Percentiles rank a stretch among this genome's conserved stretches.
phyloP scores from a whole-genome alignment of 2,329 filamentous ascomycete species.

The Diaporthe eres region DNA sequence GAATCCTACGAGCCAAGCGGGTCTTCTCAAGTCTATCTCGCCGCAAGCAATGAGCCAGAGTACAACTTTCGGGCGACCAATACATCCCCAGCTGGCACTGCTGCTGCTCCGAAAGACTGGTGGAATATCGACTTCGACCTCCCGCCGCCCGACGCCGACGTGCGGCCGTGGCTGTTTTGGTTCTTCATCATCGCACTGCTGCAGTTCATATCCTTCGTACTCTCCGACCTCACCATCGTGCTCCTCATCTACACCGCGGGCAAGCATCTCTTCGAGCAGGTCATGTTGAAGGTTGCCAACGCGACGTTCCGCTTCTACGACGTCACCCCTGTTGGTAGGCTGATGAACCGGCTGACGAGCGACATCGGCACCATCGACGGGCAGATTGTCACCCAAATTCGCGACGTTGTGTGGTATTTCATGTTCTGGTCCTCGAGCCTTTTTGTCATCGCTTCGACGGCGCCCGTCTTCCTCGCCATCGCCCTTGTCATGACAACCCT shows the following conservation, averaged over 20 bases:
- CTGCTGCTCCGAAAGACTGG: slow-evolving; percentile 44
- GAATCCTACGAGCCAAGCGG: slow-evolving; percentile 74
- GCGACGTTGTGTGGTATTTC: slow-evolving; percentile 76
- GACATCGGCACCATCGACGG: slow-evolving; percentile 93
- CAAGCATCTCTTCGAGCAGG: slow-evolving; percentile 79
- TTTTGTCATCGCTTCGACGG: slow-evolving; percentile 83
- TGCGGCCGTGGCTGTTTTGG: slow-evolving; percentile 80
- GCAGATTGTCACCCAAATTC: slow-evolving; percentile 82
- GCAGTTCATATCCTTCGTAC: slow-evolving; percentile 71
- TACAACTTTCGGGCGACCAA: slow-evolving; percentile 16
- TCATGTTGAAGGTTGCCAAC: slow-evolving; percentile 80
- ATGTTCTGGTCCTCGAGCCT: slow-evolving; percentile 82
- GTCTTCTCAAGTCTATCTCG: slow-evolving; percentile 32
- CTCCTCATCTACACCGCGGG: slow-evolving; percentile 86
- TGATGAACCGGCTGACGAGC: slow-evolving; percentile 93
- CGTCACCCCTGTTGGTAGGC: slow-evolving; percentile 85
- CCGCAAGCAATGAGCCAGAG: slow-evolving; percentile 29
- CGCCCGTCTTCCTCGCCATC: slow-evolving; percentile 82
- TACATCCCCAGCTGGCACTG: slow-evolving; percentile 7
- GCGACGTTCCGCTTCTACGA: slow-evolving; percentile 94
- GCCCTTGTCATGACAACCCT: slow-evolving; percentile 75
- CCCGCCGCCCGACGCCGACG: slow-evolving; percentile 76
- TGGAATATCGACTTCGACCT: slow-evolving; percentile 58
- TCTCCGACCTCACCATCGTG: slow-evolving; percentile 77
- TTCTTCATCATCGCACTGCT: slow-evolving; percentile 77